Conservation (phyloP, 1,284 basidiomycete species). For the Leucoagaricus sp. region DNA sequence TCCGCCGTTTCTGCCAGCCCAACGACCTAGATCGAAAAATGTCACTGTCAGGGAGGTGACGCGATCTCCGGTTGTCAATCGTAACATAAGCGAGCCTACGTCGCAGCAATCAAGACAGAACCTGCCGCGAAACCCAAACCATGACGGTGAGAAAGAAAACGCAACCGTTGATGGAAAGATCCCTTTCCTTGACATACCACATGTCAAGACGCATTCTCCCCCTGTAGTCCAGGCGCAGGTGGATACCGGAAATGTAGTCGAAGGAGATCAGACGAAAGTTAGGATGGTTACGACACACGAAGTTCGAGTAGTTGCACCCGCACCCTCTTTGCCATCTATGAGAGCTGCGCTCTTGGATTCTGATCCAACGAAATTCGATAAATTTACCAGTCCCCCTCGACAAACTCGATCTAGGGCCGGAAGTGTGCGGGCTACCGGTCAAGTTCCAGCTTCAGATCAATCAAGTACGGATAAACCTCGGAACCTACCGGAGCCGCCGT, state of each 20-base stretch:
- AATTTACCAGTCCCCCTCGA: neutral
- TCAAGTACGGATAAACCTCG: neutral
- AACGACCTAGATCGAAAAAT: neutral
- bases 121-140: neutral
- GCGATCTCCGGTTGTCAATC: neutral
- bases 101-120: neutral
- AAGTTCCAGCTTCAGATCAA: neutral
- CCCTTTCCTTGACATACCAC: neutral
- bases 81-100: neutral
- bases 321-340: constrained; percentile 4
- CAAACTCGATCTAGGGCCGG: neutral
- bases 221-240: neutral
- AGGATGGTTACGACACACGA: neutral
- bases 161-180: neutral
- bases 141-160: neutral
- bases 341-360: neutral
- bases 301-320: neutral
- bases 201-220: neutral
- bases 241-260: neutral
- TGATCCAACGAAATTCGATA: neutral
- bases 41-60: neutral
- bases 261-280: neutral
- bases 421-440: neutral
- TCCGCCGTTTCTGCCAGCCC: neutral
- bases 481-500: neutral